Conservation (phyloP, 345 rosid species). For the Turritis glabra region DNA sequence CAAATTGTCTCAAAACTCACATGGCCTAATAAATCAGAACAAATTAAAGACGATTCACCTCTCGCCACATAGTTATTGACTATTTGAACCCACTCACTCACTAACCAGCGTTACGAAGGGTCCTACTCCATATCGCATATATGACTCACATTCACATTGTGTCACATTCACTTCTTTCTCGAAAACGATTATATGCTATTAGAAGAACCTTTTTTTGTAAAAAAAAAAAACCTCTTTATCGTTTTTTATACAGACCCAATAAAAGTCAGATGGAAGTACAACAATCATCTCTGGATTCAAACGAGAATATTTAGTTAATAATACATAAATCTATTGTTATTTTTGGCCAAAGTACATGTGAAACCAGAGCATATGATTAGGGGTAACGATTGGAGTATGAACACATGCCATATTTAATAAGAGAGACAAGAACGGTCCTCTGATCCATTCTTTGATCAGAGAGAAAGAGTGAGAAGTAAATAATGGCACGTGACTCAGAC, state of each 20-base stretch:
- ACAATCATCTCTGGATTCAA: constrained; percentile 20
- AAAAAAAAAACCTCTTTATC: background rate
- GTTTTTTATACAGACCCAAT: background rate
- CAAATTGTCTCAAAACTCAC: constrained; percentile 11
- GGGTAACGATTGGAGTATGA: constrained; percentile 27
- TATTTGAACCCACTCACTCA: constrained; percentile 20
- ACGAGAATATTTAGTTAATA: constrained; percentile 33
- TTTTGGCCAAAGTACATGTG: constrained; percentile 32
- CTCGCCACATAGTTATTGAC: constrained; percentile 17
- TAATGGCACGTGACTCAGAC: constrained; percentile 60
- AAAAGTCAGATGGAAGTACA: constrained; percentile 31
- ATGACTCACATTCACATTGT: constrained; percentile 26
- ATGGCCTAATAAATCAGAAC: constrained; percentile 23
- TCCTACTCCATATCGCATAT: constrained; percentile 19
- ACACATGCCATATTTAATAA: constrained; percentile 41
- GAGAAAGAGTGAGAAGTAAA: constrained; percentile 45
- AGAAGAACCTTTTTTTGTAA: constrained; percentile 3
- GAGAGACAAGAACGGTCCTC: constrained; percentile 41
- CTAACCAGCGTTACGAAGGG: constrained; percentile 19
- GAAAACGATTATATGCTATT: constrained; percentile 7
- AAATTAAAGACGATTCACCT: constrained; percentile 20
- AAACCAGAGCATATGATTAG: constrained; percentile 39
- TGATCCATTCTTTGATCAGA: constrained; percentile 34
- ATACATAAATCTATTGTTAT: background rate
- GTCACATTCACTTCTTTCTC: constrained; percentile 7